These are phyloP conservation scores for Rostrohypoxylon terebratum DNA, from an alignment of 495 filamentous ascomycete genomes.

Conservation along the genomic window DNA sequence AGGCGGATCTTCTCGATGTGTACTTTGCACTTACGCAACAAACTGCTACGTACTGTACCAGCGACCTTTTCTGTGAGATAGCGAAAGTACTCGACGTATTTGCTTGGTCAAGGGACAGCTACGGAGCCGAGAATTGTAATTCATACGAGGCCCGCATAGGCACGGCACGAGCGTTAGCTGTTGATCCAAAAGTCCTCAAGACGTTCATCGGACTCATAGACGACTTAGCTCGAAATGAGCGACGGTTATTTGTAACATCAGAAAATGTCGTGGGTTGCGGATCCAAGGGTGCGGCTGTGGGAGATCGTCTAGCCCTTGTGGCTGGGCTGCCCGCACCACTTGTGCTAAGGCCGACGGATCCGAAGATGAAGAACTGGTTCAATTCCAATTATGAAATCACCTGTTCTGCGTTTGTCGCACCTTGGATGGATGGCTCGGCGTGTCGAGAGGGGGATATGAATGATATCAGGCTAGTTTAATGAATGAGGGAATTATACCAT, in stretches of 20 bases:
- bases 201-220: background rate
- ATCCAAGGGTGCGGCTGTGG: background rate
- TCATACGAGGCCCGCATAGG: background rate
- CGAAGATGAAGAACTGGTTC: background rate
- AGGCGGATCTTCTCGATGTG: background rate
- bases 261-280: slow-evolving; percentile 1
- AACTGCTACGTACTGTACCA: background rate
- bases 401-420: slow-evolving; percentile 12
- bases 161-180: background rate
- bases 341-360: background rate
- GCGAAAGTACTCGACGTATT: background rate
- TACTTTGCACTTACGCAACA: slow-evolving; percentile 2
- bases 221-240: background rate
- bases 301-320: background rate
- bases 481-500: background rate
- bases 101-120: background rate
- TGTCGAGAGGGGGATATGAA: slow-evolving; percentile 6
- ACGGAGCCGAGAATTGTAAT: background rate
- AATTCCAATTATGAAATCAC: background rate
- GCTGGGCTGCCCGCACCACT: slow-evolving; percentile 2
- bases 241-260: background rate
- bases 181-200: background rate
- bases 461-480: background rate
- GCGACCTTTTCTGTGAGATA: background rate
- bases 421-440: slow-evolving; percentile 4